Conservation (phyloP, 1,284 basidiomycete species). For the Cutaneotrichosporon sp. region DNA sequence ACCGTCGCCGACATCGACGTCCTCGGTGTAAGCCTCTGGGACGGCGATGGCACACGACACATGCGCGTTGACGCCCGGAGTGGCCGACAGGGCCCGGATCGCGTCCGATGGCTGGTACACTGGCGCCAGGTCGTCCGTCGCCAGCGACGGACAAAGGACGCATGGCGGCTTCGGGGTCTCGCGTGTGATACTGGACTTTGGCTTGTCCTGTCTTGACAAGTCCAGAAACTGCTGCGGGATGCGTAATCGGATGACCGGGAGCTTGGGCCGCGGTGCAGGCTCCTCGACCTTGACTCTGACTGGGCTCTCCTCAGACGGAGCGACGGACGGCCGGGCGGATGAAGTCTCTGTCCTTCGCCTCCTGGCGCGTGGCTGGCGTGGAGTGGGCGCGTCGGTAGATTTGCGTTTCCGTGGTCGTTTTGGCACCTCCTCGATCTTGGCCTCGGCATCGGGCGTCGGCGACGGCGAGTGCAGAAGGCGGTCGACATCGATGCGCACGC, state of each 20-base stretch:
- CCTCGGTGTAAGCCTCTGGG: slow-evolving; percentile 82
- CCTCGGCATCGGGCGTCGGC: not conserved
- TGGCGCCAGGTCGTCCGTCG: slow-evolving; percentile 61
- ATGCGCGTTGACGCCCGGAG: slow-evolving; percentile 53
- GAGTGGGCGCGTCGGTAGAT: not conserved
- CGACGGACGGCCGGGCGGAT: not conserved
- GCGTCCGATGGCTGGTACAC: slow-evolving; percentile 53
- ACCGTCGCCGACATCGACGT: slow-evolving; percentile 51
- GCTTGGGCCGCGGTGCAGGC: slow-evolving; percentile 8
- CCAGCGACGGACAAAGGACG: slow-evolving; percentile 71
- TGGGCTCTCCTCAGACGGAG: not conserved
- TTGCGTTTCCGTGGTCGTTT: slow-evolving; percentile 12
- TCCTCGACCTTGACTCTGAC: not conserved
- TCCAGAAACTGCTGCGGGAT: slow-evolving; percentile 24
- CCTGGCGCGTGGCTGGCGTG: slow-evolving; percentile 2
- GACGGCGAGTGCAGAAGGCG: slow-evolving; percentile 59
- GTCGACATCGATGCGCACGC: slow-evolving; percentile 88
- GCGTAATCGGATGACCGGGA: slow-evolving; percentile 11
- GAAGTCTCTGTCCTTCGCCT: slow-evolving; percentile 6
- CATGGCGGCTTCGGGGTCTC: slow-evolving; percentile 58
- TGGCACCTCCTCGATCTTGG: not conserved
- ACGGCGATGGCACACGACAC: slow-evolving; percentile 72
- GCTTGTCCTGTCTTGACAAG: slow-evolving; percentile 14
- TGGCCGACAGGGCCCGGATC: slow-evolving; percentile 17
- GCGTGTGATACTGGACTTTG: slow-evolving; percentile 5